Conservation (phyloP, 495 filamentous ascomycete genomes). For the Thermothielavioides terrestris region DNA sequence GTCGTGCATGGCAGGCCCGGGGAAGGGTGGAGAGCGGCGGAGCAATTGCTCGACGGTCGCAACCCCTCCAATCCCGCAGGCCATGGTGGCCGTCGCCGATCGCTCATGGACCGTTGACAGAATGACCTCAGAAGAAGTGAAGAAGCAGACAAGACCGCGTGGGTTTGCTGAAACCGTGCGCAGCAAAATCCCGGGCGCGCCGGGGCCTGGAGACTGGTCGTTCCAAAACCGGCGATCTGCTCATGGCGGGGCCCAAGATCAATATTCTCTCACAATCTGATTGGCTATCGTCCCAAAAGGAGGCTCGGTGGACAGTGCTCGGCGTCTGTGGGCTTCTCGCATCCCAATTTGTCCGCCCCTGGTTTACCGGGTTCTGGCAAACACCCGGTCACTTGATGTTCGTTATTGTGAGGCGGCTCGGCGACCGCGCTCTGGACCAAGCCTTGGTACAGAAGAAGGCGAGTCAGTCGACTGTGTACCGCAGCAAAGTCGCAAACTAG, state of each 20-base stretch:
- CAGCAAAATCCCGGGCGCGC: neutral
- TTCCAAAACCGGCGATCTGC: slow-evolving; percentile 4
- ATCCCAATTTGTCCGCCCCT: slow-evolving; percentile 12
- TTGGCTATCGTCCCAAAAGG: too few relatives aligned
- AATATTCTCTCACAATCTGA: too few relatives aligned
- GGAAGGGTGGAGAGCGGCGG: neutral
- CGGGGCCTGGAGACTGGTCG: neutral
- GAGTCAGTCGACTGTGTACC: too few relatives aligned
- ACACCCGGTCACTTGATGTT: neutral
- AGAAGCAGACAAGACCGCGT: neutral
- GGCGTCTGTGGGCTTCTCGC: slow-evolving; percentile 2
- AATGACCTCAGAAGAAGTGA: slow-evolving; percentile 5
- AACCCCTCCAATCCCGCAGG: slow-evolving; percentile 6
- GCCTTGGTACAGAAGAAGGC: too few relatives aligned
- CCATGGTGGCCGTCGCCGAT: neutral
- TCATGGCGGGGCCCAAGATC: slow-evolving; percentile 4
- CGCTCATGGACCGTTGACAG: neutral
- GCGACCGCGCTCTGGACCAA: neutral
- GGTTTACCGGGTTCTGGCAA: slow-evolving; percentile 1
- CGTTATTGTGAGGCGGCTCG: neutral
- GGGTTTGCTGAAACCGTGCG: slow-evolving; percentile 3
- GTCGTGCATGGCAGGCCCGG: neutral
- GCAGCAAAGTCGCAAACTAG: neutral
- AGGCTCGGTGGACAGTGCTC: too few relatives aligned
- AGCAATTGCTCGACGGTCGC: neutral